Conservation (phyloP, 352 stramenopile species). For the Pythium periplocum region DNA sequence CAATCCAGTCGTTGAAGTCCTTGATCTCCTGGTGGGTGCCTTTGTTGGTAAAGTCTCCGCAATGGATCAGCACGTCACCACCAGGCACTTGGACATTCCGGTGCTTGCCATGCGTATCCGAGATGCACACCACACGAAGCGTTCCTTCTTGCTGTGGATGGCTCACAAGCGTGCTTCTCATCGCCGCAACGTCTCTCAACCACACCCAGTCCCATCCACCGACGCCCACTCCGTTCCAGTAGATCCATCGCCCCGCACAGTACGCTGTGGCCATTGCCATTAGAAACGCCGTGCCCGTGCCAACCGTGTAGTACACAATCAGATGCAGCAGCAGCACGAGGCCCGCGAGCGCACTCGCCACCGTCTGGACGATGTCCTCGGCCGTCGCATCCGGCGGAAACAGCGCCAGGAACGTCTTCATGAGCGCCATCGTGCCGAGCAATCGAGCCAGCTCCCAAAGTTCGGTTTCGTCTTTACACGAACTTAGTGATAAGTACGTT, state of each 20-base stretch:
- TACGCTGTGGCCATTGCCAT: conserved; percentile 17
- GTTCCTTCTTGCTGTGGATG: conserved; percentile 43
- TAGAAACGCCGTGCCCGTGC: conserved; percentile 11
- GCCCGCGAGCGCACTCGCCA: conserved; percentile 3
- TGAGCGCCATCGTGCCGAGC: too few relatives aligned
- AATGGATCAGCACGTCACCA: conserved; percentile 87
- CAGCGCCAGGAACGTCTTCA: not conserved
- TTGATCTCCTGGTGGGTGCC: conserved; percentile 62
- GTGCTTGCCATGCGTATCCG: conserved; percentile 76
- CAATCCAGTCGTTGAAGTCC: conserved; percentile 78
- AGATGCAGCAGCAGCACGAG: conserved; percentile 13
- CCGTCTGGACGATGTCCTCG: conserved; percentile 20
- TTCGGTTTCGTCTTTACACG: too few relatives aligned
- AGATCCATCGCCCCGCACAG: conserved; percentile 38
- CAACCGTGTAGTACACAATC: conserved; percentile 23
- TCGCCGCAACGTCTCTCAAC: conserved; percentile 29
- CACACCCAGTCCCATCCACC: conserved; percentile 39
- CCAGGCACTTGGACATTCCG: conserved; percentile 53
- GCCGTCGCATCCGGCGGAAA: conserved; percentile 42
- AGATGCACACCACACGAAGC: conserved; percentile 75
- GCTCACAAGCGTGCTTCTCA: conserved; percentile 26
- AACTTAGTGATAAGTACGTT: too few relatives aligned
- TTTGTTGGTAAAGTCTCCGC: conserved; percentile 86
- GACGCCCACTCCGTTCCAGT: conserved; percentile 61
- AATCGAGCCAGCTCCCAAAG: too few relatives aligned